phyloP scores from a whole-genome alignment of 768 basidiomycete species.

The Cyclocybe cylindracea region DNA sequence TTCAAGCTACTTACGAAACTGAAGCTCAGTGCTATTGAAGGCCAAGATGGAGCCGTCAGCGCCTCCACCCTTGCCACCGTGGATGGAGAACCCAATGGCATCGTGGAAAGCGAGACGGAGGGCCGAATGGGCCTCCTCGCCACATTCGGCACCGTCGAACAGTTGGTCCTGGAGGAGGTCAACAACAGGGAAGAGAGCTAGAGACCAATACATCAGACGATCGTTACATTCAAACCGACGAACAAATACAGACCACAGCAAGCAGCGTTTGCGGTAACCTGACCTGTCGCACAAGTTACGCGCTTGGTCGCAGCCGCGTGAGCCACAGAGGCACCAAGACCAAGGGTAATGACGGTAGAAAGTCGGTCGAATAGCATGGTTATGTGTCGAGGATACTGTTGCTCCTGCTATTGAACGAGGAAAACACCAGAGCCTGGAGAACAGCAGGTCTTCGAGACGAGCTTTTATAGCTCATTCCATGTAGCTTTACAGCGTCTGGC shows the following conservation, averaged over 20 bases:
- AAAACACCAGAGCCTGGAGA: too few relatives aligned
- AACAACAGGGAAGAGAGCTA: slow-evolving; percentile 21
- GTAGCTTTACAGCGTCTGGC: too few relatives aligned
- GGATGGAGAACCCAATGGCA: slow-evolving; percentile 20
- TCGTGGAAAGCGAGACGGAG: slow-evolving; percentile 24
- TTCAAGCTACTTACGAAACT: slow-evolving; percentile 19
- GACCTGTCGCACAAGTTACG: slow-evolving; percentile 24
- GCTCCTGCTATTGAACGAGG: not conserved
- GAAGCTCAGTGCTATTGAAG: slow-evolving; percentile 22
- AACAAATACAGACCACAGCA: slow-evolving; percentile 18
- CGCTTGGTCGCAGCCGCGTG: slow-evolving; percentile 21
- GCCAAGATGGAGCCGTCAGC: slow-evolving; percentile 28
- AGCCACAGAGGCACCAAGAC: slow-evolving; percentile 12
- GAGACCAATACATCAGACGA: not conserved
- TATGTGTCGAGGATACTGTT: not conserved
- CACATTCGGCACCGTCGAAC: slow-evolving; percentile 35
- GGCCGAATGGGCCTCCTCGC: slow-evolving; percentile 28
- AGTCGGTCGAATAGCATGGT: slow-evolving; percentile 22
- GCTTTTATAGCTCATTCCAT: too few relatives aligned
- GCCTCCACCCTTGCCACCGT: slow-evolving; percentile 26
- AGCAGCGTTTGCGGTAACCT: slow-evolving; percentile 23
- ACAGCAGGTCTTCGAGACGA: too few relatives aligned
- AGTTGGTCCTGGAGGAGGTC: slow-evolving; percentile 31
- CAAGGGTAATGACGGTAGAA: slow-evolving; percentile 16
- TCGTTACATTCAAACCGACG: not conserved